Conservation (phyloP, 371 early-diverging fungal species). For the Syncephalastrum monosporum region DNA sequence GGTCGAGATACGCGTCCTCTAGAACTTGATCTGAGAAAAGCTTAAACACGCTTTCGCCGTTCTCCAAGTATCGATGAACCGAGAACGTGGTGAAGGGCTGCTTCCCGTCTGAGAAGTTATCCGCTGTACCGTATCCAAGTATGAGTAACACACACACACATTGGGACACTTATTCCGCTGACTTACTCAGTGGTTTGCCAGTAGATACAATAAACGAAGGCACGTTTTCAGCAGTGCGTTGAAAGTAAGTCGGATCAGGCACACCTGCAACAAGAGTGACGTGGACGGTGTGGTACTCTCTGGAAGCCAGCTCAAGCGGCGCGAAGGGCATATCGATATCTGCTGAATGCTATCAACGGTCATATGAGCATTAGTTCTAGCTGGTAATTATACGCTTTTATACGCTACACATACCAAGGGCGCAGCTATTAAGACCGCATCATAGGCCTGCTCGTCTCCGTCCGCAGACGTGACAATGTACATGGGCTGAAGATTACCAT, state of each 20-base stretch:
- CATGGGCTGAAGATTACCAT: slow-evolving; percentile 14
- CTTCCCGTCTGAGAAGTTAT: slow-evolving; percentile 25
- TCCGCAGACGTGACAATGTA: slow-evolving; percentile 41
- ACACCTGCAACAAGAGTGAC: slow-evolving; percentile 65
- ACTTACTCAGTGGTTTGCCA: slow-evolving; percentile 27
- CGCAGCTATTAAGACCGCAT: slow-evolving; percentile 57
- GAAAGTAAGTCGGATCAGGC: slow-evolving; percentile 57
- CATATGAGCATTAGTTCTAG: neutral
- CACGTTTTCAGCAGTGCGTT: slow-evolving; percentile 25
- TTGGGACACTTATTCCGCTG: neutral
- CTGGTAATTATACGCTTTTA: neutral
- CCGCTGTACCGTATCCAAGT: slow-evolving; percentile 1
- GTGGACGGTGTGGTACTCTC: slow-evolving; percentile 55
- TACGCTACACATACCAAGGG: slow-evolving; percentile 41
- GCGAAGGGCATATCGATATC: slow-evolving; percentile 25
- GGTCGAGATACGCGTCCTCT: slow-evolving; percentile 40
- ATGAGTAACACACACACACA: neutral
- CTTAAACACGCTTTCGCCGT: slow-evolving; percentile 57
- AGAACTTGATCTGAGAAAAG: slow-evolving; percentile 53
- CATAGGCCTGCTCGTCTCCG: slow-evolving; percentile 47
- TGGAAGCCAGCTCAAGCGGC: slow-evolving; percentile 9
- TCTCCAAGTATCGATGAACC: slow-evolving; percentile 34
- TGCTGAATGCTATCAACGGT: slow-evolving; percentile 6
- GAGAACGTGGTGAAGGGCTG: slow-evolving; percentile 54
- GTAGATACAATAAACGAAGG: slow-evolving; percentile 63